These are phyloP conservation scores for Hirschfeldia incana DNA, from an alignment of 345 rosid species.

Conservation along the genomic window DNA sequence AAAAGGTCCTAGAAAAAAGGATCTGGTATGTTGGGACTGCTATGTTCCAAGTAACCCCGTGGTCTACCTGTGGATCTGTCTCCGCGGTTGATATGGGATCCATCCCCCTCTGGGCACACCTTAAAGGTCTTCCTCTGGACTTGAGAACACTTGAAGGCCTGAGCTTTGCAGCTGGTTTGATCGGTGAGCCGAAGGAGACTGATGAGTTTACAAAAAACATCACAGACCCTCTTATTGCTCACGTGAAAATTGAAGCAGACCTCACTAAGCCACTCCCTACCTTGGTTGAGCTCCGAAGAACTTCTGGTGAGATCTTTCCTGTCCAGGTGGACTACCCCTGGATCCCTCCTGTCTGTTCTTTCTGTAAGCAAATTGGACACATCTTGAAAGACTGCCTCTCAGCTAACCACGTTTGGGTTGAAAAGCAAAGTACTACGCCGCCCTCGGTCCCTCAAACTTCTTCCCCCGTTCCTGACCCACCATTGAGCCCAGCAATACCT, in stretches of 20 bases:
- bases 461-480: no score
- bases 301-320: background rate
- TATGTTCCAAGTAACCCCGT: no score
- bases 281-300: background rate
- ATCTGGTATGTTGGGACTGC: no score
- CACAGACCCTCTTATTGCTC: background rate
- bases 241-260: background rate
- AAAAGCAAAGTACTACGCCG: no score
- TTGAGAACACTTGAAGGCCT: background rate
- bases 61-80: no score
- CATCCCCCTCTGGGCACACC: background rate
- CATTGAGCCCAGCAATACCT: no score
- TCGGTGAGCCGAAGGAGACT: background rate
- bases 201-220: background rate
- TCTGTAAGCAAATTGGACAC: background rate
- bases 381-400: background rate
- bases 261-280: background rate
- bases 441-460: no score
- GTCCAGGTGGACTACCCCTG: background rate
- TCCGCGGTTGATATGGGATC: no score
- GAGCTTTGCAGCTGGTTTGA: background rate
- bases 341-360: background rate
- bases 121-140: background rate
- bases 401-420: background rate
- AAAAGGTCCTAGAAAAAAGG: no score